phyloP scores from a whole-genome alignment of 139 green algal genomes.

The Penium margaritaceum region DNA sequence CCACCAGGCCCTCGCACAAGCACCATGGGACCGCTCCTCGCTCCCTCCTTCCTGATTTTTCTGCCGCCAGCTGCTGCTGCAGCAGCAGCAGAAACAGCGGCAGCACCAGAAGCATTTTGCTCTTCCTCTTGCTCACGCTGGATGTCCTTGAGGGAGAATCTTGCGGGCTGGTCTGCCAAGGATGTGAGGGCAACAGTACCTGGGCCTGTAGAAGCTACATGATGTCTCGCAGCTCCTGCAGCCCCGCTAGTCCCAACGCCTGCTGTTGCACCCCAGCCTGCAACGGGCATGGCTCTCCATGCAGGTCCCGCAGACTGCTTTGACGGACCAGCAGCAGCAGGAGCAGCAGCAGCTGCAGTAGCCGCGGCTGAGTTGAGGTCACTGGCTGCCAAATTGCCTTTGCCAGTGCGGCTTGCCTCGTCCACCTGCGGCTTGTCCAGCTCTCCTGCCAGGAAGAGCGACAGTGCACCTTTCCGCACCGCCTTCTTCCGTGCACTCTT shows the following conservation, averaged over 20 bases:
- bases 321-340: conserved; percentile 1
- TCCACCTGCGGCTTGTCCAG: conserved; percentile 15
- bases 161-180: too few species aligned
- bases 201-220: not conserved
- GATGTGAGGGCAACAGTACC: not conserved
- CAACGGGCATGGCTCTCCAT: not conserved
- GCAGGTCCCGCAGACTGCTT: conserved; percentile 1
- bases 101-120: too few species aligned
- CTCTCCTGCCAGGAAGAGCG: conserved; percentile 31
- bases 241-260: too few species aligned
- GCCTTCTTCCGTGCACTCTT: conserved; percentile 23
- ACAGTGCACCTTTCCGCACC: conserved; percentile 17
- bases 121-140: too few species aligned
- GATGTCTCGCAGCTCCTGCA: not conserved
- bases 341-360: not conserved
- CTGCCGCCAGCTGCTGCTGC: too few species aligned
- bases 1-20: too few species aligned
- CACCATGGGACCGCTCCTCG: too few species aligned
- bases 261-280: too few species aligned
- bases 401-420: too few species aligned
- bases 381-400: not conserved
- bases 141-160: too few species aligned
- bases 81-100: too few species aligned
- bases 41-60: too few species aligned
- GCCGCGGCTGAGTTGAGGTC: not conserved